Evolutionary conservation across 129 eudicot genomes (phyloP).

Genomic region (Flaveria bidentis): DNA sequence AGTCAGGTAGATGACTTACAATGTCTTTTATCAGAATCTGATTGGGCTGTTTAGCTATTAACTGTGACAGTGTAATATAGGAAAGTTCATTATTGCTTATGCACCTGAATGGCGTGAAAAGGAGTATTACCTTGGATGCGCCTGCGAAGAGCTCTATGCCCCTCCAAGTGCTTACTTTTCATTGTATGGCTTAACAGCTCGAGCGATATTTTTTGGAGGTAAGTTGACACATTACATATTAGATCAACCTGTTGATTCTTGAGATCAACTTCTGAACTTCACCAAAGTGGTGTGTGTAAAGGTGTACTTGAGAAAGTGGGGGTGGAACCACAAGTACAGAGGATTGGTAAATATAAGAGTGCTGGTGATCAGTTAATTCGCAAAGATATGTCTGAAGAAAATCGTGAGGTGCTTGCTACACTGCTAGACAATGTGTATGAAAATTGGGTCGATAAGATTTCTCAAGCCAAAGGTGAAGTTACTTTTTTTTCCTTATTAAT

Average conservation of each 20-base stretch:
- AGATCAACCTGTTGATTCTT: not conserved
- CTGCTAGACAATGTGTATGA: conserved; percentile 75
- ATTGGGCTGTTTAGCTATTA: not conserved
- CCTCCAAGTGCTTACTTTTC: conserved; percentile 91
- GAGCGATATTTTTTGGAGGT: conserved; percentile 85
- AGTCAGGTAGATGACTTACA: conserved; percentile 57
- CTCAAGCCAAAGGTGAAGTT: conserved; percentile 63
- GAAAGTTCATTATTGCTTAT: conserved; percentile 77
- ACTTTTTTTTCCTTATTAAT: conserved; percentile 12
- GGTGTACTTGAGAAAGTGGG: conserved; percentile 86
- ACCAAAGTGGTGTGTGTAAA: conserved; percentile 38
- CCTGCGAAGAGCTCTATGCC: conserved; percentile 80
- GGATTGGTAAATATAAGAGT: conserved; percentile 96
- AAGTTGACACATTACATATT: conserved; percentile 16
- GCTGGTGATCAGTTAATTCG: conserved; percentile 79
- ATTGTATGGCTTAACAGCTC: conserved; percentile 65
- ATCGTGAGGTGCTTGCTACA: conserved; percentile 87
- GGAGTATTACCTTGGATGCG: conserved; percentile 85
- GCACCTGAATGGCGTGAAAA: conserved; percentile 73
- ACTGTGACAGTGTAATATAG: conserved; percentile 32
- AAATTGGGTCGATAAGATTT: conserved; percentile 72
- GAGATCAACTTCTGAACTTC: conserved; percentile 27
- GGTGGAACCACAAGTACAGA: conserved; percentile 81
- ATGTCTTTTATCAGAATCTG: not conserved
- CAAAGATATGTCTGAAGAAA: conserved; percentile 74